Base-by-base conservation (phyloP, 2,329 filamentous ascomycete genomes). In the Pseudopyrenochaeta lycopersici region DNA sequence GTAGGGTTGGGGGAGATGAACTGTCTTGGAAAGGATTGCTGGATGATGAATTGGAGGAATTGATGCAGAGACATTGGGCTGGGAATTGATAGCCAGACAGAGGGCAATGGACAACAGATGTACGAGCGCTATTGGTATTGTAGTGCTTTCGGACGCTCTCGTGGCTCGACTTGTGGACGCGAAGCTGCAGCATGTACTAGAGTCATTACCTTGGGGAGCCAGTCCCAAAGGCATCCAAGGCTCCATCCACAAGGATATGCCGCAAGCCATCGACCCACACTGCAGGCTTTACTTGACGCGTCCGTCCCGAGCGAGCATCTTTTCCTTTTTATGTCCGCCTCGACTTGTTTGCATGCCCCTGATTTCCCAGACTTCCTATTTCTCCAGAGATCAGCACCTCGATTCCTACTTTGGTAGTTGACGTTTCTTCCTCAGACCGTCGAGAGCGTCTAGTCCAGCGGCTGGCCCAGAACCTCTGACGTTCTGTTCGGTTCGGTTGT, bases 221-320 rank as follows among this genome's bases (percentile, higher is more conserved):
- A 14, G 2, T 31, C 23, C 30, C 17, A 17, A n/a, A 15, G 30
- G 23, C 23, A 43, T 53, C 46, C 52, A 52, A 36, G 53, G 36
- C 35, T 40, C 44, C 46, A 29, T 48, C 15, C 42, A 54, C n/a
- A 31, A 35, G 46, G 41, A 52, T 15, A 29, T 29, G 40, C 49
- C 30, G 21, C 27, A 42, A 44, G 54, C 56, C 57, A 49, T 54
- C n/a, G 57, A 47, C 48, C 51, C 47, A 52, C 54, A 30, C 33
- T 43, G 36, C 31, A 29, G 15, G 32, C 47, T 31, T 27, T 46
- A 10, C 27, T 17, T 9, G 31, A 46, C 30, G 40, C 31, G 45
- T 48, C 44, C 31, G 45, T 48, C 44, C 35, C 43, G 43, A 35
- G 38, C 43, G 40, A 35, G 31, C 27, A 40, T 27, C 36, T 21